Conservation (phyloP, 352 stramenopile species). For the Phytophthora sansomeana region DNA sequence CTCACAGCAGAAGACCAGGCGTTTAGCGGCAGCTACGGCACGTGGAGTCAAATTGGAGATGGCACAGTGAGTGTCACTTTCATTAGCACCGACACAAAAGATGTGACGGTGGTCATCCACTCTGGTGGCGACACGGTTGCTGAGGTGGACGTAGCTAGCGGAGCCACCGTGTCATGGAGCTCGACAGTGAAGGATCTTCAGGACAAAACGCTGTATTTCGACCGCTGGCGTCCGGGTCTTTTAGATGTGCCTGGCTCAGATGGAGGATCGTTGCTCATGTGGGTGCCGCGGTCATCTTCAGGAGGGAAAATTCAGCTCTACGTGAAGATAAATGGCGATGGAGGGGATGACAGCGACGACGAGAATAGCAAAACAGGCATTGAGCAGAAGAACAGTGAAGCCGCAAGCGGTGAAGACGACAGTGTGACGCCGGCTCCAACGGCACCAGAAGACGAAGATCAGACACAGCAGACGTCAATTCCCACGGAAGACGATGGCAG, state of each 20-base stretch:
- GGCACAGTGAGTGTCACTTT: constrained; percentile 49
- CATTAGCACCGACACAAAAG: constrained; percentile 42
- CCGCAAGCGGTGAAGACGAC: background rate
- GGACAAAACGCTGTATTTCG: constrained; percentile 59
- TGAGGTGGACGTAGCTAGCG: constrained; percentile 45
- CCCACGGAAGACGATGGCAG: background rate
- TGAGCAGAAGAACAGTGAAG: background rate
- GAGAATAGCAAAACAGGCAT: background rate
- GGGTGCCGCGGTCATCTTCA: constrained; percentile 39
- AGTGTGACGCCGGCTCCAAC: constrained; percentile 8
- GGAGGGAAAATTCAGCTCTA: constrained; percentile 47
- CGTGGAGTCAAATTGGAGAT: constrained; percentile 46
- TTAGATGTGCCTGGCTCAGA: constrained; percentile 36
- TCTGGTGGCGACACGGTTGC: constrained; percentile 46
- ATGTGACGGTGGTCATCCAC: constrained; percentile 52
- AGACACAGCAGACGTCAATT: background rate
- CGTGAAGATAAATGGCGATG: constrained; percentile 44
- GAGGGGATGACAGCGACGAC: background rate
- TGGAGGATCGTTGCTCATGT: constrained; percentile 54
- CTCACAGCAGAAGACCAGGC: constrained; percentile 44
- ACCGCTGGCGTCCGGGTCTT: constrained; percentile 55
- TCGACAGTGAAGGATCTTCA: constrained; percentile 45
- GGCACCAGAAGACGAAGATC: background rate
- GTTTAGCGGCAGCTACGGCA: constrained; percentile 47
- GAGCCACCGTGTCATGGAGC: constrained; percentile 47